Conservation (phyloP, 352 stramenopile species). For the Phytophthora hibernalis region DNA sequence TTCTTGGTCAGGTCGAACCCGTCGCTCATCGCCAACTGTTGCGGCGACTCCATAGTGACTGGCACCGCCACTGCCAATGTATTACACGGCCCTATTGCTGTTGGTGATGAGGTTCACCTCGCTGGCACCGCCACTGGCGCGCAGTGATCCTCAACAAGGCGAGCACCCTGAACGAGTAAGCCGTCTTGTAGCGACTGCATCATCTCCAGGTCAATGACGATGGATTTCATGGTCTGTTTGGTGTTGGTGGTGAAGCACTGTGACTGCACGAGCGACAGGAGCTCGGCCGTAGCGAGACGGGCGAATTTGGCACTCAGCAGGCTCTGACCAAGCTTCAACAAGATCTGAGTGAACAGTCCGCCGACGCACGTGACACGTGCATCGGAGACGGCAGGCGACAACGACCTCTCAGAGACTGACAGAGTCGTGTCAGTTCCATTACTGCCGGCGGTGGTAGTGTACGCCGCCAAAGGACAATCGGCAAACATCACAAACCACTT, state of each 20-base stretch:
- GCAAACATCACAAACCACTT: slow-evolving; percentile 89
- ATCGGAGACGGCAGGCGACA: slow-evolving; percentile 73
- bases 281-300: slow-evolving; percentile 68
- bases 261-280: slow-evolving; percentile 81
- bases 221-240: no score
- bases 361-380: slow-evolving; percentile 76
- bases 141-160: no score
- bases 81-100: slow-evolving; percentile 97
- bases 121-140: slow-evolving; percentile 89
- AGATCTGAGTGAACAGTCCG: slow-evolving; percentile 82
- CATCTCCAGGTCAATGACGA: no score
- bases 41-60: no score
- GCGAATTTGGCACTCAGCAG: slow-evolving; percentile 66
- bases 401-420: slow-evolving; percentile 68
- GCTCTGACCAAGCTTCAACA: slow-evolving; percentile 69
- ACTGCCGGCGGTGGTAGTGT: slow-evolving; percentile 42
- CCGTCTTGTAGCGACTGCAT: no score
- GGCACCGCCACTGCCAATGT: no score
- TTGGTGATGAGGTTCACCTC: slow-evolving; percentile 97
- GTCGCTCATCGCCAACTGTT: no score
- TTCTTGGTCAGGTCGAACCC: no score
- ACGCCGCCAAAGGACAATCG: slow-evolving; percentile 64
- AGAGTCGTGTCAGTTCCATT: slow-evolving; percentile 78
- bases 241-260: no score
- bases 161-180: no score